A percentile compares a stretch with the other conserved stretches of the same genome.
Conservation (phyloP, 306 rosid genomes). For the Vigna reflexopilosa region DNA sequence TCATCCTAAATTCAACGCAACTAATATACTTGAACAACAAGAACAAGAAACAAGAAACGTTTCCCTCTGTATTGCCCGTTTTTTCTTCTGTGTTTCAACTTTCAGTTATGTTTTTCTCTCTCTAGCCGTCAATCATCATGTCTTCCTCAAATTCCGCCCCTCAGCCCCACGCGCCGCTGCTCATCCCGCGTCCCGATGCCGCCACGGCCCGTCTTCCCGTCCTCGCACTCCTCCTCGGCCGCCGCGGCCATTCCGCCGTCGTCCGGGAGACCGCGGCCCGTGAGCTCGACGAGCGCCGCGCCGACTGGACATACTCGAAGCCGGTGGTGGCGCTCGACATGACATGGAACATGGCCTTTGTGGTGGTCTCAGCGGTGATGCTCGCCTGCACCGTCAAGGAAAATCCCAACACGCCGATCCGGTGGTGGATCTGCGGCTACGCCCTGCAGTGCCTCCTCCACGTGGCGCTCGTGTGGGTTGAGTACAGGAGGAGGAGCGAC, state of each 20-base stretch:
- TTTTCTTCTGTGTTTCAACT: background rate
- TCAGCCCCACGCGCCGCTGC: slow-evolving; percentile 63
- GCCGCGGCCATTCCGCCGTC: slow-evolving; percentile 71
- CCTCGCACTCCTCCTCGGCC: slow-evolving; percentile 72
- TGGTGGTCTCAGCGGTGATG: slow-evolving; percentile 67
- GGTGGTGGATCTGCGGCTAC: slow-evolving; percentile 80
- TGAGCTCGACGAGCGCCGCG: slow-evolving; percentile 79
- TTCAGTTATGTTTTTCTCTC: slow-evolving; percentile 34
- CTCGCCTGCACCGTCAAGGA: slow-evolving; percentile 54
- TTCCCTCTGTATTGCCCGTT: no score
- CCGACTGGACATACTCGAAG: slow-evolving; percentile 91
- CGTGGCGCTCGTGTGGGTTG: slow-evolving; percentile 72
- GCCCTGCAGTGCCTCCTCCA: slow-evolving; percentile 75
- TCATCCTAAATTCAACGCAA: background rate
- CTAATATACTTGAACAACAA: background rate
- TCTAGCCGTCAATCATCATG: background rate
- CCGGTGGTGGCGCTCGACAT: slow-evolving; percentile 84
- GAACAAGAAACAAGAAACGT: background rate
- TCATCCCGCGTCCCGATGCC: slow-evolving; percentile 58
- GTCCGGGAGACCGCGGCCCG: slow-evolving; percentile 92
- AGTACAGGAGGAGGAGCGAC: slow-evolving; percentile 64
- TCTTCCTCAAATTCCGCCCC: slow-evolving; percentile 2
- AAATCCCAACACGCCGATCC: slow-evolving; percentile 72
- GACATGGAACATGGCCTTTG: slow-evolving; percentile 80
- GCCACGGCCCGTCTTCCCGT: slow-evolving; percentile 49